Percentiles rank a stretch among this genome's conserved stretches.
Conservation (phyloP, 2,329 filamentous ascomycete species). For the Microdochium bolleyi region DNA sequence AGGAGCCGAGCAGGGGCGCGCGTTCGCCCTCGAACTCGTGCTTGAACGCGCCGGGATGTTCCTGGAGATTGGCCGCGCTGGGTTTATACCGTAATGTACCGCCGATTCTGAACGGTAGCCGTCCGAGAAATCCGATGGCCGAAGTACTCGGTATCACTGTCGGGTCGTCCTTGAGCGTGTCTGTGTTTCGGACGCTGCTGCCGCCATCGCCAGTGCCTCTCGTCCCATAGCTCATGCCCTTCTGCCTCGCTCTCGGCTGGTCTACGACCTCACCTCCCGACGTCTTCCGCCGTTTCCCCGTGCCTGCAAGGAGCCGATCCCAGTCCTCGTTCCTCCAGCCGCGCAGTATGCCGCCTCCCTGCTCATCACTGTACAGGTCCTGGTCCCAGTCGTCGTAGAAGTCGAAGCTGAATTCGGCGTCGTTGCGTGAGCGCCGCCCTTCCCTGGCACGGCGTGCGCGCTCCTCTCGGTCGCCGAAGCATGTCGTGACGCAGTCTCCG, state of each 20-base stretch:
- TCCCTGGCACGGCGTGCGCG: constrained; percentile 61
- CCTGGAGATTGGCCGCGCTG: constrained; percentile 82
- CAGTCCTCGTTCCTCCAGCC: constrained; percentile 78
- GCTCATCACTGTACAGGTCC: constrained; percentile 34
- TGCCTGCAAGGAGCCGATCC: constrained; percentile 71
- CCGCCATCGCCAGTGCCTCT: not conserved
- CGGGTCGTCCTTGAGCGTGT: constrained; percentile 54
- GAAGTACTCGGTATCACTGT: constrained; percentile 87
- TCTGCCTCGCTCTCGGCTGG: constrained; percentile 40
- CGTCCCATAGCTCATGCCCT: constrained; percentile 71
- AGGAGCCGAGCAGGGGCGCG: constrained; percentile 56
- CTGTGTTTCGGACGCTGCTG: not conserved
- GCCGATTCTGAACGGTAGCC: constrained; percentile 78
- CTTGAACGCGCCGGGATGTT: constrained; percentile 59
- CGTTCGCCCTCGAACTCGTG: constrained; percentile 43
- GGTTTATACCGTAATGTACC: constrained; percentile 81
- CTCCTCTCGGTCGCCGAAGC: constrained; percentile 66
- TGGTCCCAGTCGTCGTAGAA: constrained; percentile 97
- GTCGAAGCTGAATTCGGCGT: constrained; percentile 83
- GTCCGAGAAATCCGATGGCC: constrained; percentile 75
- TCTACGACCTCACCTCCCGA: constrained; percentile 15
- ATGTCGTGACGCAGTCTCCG: constrained; percentile 64
- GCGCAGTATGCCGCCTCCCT: constrained; percentile 55
- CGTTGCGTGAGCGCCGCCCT: constrained; percentile 47
- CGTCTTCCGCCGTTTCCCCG: constrained; percentile 28